Evolutionary conservation across 164 flowering plant genomes (phyloP).

Genomic region (Euptelea pleiosperma): DNA sequence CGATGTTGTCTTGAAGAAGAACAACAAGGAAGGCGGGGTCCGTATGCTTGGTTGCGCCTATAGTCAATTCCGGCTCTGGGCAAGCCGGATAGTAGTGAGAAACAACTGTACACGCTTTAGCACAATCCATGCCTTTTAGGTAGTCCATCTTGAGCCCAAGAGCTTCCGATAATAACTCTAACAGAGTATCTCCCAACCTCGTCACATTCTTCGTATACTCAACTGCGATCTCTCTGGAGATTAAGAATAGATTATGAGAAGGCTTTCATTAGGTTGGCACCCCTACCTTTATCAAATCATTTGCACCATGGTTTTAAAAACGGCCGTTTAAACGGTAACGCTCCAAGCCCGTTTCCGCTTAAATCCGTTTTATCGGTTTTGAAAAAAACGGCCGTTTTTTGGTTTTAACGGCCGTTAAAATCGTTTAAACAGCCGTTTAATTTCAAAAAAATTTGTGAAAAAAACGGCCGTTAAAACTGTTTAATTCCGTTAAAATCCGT

Average conservation of each 20-base stretch:
- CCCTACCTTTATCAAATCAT: too few relatives aligned
- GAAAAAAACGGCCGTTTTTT: too few relatives aligned
- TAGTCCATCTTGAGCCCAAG: conserved; percentile 22
- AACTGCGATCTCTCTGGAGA: conserved; percentile 23
- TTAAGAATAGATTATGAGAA: neutral
- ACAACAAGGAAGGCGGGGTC: conserved; percentile 36
- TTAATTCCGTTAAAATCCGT: too few relatives aligned
- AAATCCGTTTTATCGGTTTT: too few relatives aligned
- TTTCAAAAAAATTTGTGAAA: too few relatives aligned
- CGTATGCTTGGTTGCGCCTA: conserved; percentile 33
- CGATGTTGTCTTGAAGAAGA: conserved; percentile 40
- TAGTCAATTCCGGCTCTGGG: conserved; percentile 43
- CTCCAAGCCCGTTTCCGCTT: too few relatives aligned
- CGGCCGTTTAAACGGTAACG: too few relatives aligned
- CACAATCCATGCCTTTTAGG: too few relatives aligned
- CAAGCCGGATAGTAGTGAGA: conserved; percentile 47
- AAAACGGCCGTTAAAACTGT: too few relatives aligned
- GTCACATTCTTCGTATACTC: conserved; percentile 19
- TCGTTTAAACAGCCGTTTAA: too few relatives aligned
- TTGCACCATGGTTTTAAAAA: neutral
- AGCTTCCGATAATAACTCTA: conserved; percentile 27
- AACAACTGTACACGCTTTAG: conserved; percentile 3
- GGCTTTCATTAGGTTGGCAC: too few relatives aligned
- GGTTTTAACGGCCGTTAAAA: too few relatives aligned
- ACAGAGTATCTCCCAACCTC: conserved; percentile 15